Base-by-base conservation (phyloP, 345 rosid genomes). In the Salix arbutifolia region DNA sequence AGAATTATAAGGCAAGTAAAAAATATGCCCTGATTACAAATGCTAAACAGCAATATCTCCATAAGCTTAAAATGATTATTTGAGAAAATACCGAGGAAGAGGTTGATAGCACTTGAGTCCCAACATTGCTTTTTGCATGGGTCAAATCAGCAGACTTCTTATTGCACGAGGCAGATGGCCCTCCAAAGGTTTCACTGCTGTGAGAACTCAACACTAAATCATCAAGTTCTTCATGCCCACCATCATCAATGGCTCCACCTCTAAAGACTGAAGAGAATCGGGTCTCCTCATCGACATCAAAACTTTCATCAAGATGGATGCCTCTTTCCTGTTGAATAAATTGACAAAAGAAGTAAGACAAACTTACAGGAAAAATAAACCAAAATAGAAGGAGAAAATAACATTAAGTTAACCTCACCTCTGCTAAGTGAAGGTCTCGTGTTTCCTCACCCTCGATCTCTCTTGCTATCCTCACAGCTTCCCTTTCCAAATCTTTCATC, bases 381-480 rank as follows among this genome's bases (percentile, higher is more conserved):
- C 2, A 70, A 64, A 26, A 60, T 40, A 78, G 31, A 74, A 76
- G 68, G 52, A 73, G 21, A 73, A 74, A 25, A 69, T 71, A 64
- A 68, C 52, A 74, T 25, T 18, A 19, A 65, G 46, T 80, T 31
- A 79, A 77, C 64, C 74, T 61, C 76, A 91, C 99, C 94, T 96
- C 98, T 37, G 99, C 98, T 81, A 90, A 81, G 84, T 94, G 99
- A 86, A 88, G 90, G 84, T 96, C 97, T 66, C 79, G 77, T 11
- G 97, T 94, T 16, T 86, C 93, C 82, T 94, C 97, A 58, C 93
- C 90, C 91, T 89, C 97, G 73, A 92, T 96, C 90, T 96, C 99
- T 84, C 84, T 87, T 13, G 99, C 98, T 78, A 96, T 92, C 82
- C 92, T 90, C 72, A 7, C 52, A 72, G 99, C 98, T 86, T 91